Evolutionary conservation across 805 yeast genomes (phyloP).

Genomic region (Nakazawaea peltata): DNA sequence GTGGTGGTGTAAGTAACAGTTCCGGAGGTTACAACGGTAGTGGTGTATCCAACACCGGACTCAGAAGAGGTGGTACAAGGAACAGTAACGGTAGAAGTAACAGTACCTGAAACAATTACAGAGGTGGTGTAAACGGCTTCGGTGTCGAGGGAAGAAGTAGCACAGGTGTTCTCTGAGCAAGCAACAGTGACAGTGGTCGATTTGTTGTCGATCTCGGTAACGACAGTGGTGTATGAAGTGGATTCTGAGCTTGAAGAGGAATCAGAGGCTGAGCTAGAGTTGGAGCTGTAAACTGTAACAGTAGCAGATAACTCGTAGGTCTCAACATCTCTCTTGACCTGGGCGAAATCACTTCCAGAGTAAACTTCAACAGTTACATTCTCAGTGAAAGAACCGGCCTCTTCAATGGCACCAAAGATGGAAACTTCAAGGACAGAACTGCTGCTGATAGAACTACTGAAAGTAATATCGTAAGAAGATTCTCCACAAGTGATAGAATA

Average conservation of each 20-base stretch:
- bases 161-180: conserved; percentile 2
- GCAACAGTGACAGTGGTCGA: conserved; percentile 7
- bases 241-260: neutral
- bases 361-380: conserved; percentile 1
- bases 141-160: conserved; percentile 1
- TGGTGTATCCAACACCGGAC: too few species aligned
- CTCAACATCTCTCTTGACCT: conserved; percentile 4
- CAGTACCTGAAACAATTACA: conserved; percentile 4
- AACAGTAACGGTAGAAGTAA: conserved; percentile 5
- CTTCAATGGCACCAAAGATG: neutral
- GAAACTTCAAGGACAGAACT: neutral
- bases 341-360: conserved; percentile 1
- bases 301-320: conserved; percentile 4
- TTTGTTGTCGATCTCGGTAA: conserved; percentile 1
- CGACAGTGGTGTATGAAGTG: conserved; percentile 7
- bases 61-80: conserved; percentile 3
- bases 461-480: neutral
- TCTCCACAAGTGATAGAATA: neutral
- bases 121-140: conserved; percentile 5
- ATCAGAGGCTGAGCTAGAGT: neutral
- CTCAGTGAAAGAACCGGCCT: neutral
- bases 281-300: neutral
- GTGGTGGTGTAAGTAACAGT: too few species aligned
- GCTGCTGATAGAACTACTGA: neutral
- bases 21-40: too few species aligned